phyloP scores from a whole-genome alignment of 176 grass and related monocot genomes.

The Oropetium thomaeum region DNA sequence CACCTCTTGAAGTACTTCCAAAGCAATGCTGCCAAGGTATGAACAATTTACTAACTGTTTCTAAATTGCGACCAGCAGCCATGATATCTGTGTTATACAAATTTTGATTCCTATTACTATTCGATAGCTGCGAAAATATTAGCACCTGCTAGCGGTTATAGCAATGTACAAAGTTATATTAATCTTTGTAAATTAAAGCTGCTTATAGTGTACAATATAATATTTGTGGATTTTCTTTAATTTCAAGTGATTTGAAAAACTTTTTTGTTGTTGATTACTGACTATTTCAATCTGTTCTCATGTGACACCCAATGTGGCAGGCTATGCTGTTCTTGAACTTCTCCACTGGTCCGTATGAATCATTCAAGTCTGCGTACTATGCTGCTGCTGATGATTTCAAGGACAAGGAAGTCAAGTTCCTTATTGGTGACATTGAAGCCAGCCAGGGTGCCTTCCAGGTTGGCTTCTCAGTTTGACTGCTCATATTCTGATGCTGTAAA shows the following conservation, averaged over 20 bases:
- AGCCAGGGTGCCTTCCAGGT: conserved; percentile 91
- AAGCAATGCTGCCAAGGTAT: conserved; percentile 62
- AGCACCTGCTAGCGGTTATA: too few species aligned
- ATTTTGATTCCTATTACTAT: not conserved
- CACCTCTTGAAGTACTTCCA: conserved; percentile 80
- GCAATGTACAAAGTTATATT: too few species aligned
- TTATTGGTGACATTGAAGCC: conserved; percentile 82
- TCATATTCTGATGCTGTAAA: not conserved
- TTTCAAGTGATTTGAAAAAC: not conserved
- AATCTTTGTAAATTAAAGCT: not conserved
- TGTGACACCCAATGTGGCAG: conserved; percentile 37
- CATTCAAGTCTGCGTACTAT: conserved; percentile 64
- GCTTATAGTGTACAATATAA: not conserved
- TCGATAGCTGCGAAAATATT: not conserved
- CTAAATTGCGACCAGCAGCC: not conserved
- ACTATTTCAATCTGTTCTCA: not conserved
- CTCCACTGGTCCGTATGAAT: conserved; percentile 54
- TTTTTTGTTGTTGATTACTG: not conserved
- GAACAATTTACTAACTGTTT: not conserved
- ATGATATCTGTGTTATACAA: not conserved
- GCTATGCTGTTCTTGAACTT: conserved; percentile 91
- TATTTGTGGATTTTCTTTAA: not conserved
- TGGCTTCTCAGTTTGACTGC: conserved; percentile 5
- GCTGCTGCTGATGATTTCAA: conserved; percentile 62
- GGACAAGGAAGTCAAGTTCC: conserved; percentile 74